Evolutionary conservation across 306 rosid species (phyloP).

Genomic region (Ochetophila trinervis): DNA sequence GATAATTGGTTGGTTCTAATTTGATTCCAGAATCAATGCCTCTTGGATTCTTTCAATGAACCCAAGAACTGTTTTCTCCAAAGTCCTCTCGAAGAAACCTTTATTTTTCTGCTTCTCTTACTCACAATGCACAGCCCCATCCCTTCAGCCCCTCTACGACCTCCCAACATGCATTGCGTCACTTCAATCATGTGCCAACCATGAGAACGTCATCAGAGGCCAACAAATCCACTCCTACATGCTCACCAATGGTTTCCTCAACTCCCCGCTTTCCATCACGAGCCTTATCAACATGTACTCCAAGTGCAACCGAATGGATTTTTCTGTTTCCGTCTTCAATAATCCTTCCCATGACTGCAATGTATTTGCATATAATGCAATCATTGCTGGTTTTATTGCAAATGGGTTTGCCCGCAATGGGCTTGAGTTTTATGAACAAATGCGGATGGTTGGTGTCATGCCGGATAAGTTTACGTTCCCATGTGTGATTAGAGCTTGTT

Average conservation of each 20-base stretch:
- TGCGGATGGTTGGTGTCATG: conserved; percentile 51
- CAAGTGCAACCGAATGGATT: conserved; percentile 51
- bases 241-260: conserved; percentile 49
- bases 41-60: neutral
- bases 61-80: conserved; percentile 11
- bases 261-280: conserved; percentile 55
- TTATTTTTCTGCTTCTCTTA: conserved; percentile 35
- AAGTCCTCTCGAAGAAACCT: conserved; percentile 17
- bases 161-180: conserved; percentile 44
- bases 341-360: conserved; percentile 41
- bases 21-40: too few species aligned
- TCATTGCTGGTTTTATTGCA: conserved; percentile 67
- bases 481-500: conserved; percentile 63
- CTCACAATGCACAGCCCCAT: conserved; percentile 16
- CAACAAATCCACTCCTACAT: conserved; percentile 50
- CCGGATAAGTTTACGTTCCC: conserved; percentile 80
- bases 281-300: conserved; percentile 86
- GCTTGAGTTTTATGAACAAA: conserved; percentile 42
- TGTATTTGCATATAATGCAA: conserved; percentile 66
- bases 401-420: conserved; percentile 43
- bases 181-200: conserved; percentile 60
- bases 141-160: conserved; percentile 18
- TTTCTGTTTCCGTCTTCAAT: conserved; percentile 53
- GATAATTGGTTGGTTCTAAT: too few species aligned
- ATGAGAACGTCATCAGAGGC: conserved; percentile 45